Conservation (phyloP, 441 rosid genomes). For the Kokia cookei region DNA sequence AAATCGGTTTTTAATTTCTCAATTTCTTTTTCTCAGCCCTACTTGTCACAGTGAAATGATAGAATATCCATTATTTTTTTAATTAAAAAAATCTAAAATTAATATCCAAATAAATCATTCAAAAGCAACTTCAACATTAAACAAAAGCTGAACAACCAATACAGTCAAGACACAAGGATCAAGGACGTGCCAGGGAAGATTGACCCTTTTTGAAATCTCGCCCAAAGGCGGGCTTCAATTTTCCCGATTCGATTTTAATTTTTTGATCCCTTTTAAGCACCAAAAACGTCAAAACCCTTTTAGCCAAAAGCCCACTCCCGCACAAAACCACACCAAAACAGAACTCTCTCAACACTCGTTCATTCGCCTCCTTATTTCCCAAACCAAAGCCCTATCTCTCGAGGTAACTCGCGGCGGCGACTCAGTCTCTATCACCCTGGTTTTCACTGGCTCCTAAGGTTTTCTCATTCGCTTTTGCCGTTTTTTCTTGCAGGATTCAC, state of each 20-base stretch:
- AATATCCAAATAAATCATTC: no score
- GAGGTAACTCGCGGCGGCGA: slow-evolving; percentile 31
- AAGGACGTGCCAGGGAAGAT: slow-evolving; percentile 25
- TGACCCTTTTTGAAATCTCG: slow-evolving; percentile 40
- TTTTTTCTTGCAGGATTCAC: slow-evolving; percentile 29
- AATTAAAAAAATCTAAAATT: no score
- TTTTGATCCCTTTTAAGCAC: slow-evolving; percentile 1
- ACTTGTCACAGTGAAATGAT: no score
- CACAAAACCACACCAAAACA: neutral
- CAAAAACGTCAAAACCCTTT: neutral
- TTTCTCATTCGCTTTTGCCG: slow-evolving; percentile 17
- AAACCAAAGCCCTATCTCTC: slow-evolving; percentile 19
- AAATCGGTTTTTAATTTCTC: no score
- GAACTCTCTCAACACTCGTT: neutral
- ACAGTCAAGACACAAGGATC: slow-evolving; percentile 4
- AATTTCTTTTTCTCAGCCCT: no score
- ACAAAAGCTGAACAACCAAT: neutral
- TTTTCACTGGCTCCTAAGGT: neutral
- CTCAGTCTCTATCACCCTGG: slow-evolving; percentile 16
- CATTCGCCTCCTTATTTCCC: slow-evolving; percentile 8
- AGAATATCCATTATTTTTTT: no score
- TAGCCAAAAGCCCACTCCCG: neutral
- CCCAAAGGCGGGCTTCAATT: slow-evolving; percentile 34
- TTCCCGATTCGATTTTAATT: slow-evolving; percentile 6
- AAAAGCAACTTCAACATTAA: no score